Base-by-base conservation (phyloP, 1,284 basidiomycete species). In the Coniophora puteana region DNA sequence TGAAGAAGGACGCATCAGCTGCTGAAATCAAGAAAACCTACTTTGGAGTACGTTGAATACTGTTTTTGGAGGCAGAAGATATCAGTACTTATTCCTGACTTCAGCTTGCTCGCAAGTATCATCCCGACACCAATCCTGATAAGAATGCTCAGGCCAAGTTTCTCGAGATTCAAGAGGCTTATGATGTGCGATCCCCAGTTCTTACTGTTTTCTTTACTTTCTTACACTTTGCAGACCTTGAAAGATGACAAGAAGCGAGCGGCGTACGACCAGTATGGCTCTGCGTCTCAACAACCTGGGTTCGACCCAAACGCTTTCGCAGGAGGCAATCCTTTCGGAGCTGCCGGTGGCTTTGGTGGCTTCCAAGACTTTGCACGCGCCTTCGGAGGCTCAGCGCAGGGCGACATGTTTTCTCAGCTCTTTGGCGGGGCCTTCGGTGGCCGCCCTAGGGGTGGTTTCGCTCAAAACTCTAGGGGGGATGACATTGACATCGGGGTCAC, bases 1-100 rank as follows among this genome's bases (percentile, higher is more conserved):
- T 99, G 11, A 78, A 77, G 52, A 83, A 83, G 55, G 91, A 94
- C 62, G 89, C 95, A 33, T 76, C 81, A 20, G 62, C 82, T 14
- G 80, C 85, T 31, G 93, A 99, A 52, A 97, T 99, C 58, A 99
- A 99, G 77, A 95, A 96, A 65, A 78, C 80, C 1, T 99, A 99
- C 66, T 99, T 98, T 63, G 76, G 84, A 54, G 94, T 94, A 59
- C 56, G 83, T 61, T 28, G 7, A 20, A 45, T 18, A 10, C 12
- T 10, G 10, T 16, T 10, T n/a, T 33, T n/a, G 31, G 38, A 29
- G 18, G 21, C 18, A 31, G 12, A n/a, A 28, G 38, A 18, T 21
- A 13, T 21, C 27, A 25, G n/a, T n/a, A n/a, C n/a, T n/a, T 41
- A 43, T 48, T 23, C 55, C 25, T 34, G 23, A 29, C 30, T 34